Evolutionary conservation across 140 eudicot genomes (phyloP), one percentile per base, ranked within the genome.

Genomic region (Cichorium intybus): DNA sequence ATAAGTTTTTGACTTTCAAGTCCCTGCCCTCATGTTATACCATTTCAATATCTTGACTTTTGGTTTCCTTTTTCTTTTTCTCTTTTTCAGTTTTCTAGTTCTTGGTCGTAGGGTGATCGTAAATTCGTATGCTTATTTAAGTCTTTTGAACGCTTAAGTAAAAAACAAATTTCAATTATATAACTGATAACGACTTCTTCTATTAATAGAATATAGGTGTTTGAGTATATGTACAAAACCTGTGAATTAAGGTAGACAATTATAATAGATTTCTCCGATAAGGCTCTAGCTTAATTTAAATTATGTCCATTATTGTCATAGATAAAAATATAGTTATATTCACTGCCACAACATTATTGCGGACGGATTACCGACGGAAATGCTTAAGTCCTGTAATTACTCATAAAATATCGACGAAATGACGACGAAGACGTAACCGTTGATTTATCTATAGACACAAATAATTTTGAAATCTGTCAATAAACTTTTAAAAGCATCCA

Each of bases 1-100:
- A 12, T 26, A 28, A 7, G 65, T 63, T 54, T 50, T 63, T 72
- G 71, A 72, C 71, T 62, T 52, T 72, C 22, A 26, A 39, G 20
- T 41, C 39, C 24, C 27, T n/a, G n/a, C 21, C 24, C 27, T 10
- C 43, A 52, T 7, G 8, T 29, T 57, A 39, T 53, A 20, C 39
- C 26, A 66, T 23, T 51, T 52, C 61, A 15, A 15, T 52, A 50
- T 66, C 52, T 52, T 66, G 62, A 51, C 52, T 51, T 66, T 51
- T 14, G 10, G 11, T 23, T 64, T n/a, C n/a, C 20, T 1, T 17
- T n/a, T 48, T 45, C 9, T 66, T 21, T 29, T 2, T 10, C 0
- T 45, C 46, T 61, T 18, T 50, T 29, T 52, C 31, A 21, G 29
- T 29, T 48, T 64, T 64, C 46, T 15, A 15, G 24, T 17, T 65